phyloP scores from a whole-genome alignment of 2,329 filamentous ascomycete genomes.

The Cladosporium cucumerinum region DNA sequence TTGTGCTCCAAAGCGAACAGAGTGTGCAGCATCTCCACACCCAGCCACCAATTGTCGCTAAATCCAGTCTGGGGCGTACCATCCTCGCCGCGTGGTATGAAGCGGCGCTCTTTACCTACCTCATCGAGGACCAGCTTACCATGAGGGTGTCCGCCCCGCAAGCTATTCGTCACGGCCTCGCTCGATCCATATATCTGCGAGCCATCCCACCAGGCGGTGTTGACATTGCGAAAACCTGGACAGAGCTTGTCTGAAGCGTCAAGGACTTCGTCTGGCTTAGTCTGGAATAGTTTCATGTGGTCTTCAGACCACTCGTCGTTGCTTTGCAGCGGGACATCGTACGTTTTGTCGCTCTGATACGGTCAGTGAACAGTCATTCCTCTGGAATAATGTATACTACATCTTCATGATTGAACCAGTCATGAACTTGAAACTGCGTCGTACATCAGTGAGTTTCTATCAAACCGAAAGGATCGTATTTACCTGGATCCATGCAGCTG shows the following conservation, averaged over 20 bases:
- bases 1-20: conserved; percentile 49
- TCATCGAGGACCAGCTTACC: conserved; percentile 41
- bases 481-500: conserved; percentile 41
- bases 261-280: conserved; percentile 36
- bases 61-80: conserved; percentile 44
- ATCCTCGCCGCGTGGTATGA: conserved; percentile 40
- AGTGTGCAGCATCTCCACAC: conserved; percentile 47
- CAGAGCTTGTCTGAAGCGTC: conserved; percentile 37
- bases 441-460: neutral
- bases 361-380: conserved; percentile 3
- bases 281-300: conserved; percentile 39
- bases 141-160: conserved; percentile 37
- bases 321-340: conserved; percentile 17
- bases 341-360: conserved; percentile 17
- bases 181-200: conserved; percentile 47
- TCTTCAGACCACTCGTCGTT: conserved; percentile 25
- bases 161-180: conserved; percentile 36
- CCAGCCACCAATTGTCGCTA: conserved; percentile 47
- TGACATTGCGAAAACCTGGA: conserved; percentile 44
- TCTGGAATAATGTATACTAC: neutral
- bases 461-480: neutral
- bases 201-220: conserved; percentile 48
- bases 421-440: conserved; percentile 45
- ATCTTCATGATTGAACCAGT: conserved; percentile 36
- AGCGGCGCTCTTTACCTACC: conserved; percentile 32